These are phyloP conservation scores for Boletus edulis DNA, from an alignment of 768 basidiomycete species.

Conservation along the genomic window DNA sequence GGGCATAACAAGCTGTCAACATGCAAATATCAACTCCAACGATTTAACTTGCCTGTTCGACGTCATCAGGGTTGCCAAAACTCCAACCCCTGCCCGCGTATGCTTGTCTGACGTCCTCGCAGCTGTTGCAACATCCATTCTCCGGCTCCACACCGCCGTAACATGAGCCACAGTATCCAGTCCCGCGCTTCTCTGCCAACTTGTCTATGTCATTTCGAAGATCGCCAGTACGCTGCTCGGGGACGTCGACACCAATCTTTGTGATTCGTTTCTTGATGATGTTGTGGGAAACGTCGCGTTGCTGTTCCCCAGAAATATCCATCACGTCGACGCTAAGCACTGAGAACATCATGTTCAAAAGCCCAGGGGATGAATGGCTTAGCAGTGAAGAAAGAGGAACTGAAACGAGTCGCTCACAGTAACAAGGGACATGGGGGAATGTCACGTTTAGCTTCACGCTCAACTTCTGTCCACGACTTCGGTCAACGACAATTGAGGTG, in stretches of 20 bases:
- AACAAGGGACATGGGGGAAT: conserved; percentile 97
- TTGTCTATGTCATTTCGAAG: conserved; percentile 88
- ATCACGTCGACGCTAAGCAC: conserved; percentile 96
- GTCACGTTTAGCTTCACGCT: conserved; percentile 90
- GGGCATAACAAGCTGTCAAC: background rate
- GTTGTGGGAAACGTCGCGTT: conserved; percentile 87
- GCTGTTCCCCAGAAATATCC: conserved; percentile 97
- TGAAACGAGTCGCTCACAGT: conserved; percentile 59
- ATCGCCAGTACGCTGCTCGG: conserved; percentile 54
- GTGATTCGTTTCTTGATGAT: conserved; percentile 81
- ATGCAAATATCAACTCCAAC: background rate
- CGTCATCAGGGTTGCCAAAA: conserved; percentile 83
- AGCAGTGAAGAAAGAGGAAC: background rate
- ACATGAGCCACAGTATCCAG: conserved; percentile 90
- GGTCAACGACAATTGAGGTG: conserved; percentile 92
- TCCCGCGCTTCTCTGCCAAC: conserved; percentile 56
- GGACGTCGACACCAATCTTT: conserved; percentile 53
- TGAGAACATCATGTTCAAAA: conserved; percentile 31
- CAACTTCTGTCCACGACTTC: conserved; percentile 91
- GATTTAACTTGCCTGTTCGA: conserved; percentile 77
- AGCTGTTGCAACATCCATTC: conserved; percentile 90
- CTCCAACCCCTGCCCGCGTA: conserved; percentile 96
- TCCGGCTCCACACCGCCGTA: conserved; percentile 81
- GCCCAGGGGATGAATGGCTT: background rate
- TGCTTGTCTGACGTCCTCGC: conserved; percentile 89